Evolutionary conservation across 331 rosid genomes (phyloP), one percentile per base, ranked within the genome.

Genomic region (Malus hybrid): DNA sequence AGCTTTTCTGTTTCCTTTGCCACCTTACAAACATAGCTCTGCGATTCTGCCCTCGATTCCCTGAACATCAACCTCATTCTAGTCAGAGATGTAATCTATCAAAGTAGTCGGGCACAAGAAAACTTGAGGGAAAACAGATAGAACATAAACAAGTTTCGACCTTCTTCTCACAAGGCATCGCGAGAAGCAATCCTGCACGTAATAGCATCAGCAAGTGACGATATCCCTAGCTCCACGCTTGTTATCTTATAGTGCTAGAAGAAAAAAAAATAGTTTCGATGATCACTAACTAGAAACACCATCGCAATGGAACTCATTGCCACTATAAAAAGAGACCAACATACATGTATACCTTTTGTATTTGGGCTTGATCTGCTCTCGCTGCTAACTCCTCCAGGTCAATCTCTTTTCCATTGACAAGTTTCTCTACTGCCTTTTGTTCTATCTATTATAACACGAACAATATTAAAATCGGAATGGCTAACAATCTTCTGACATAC

Each of bases 211-310:
- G 89, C 87, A 69, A 91, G 85, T 18, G 97, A 83, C 27, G 98
- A 91, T 36, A 94, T 56, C 73, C 88, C 96, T 44, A 90, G 87
- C 80, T 94, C 97, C 20, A 31, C 54, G 46, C 81, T 81, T 70
- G 93, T 74, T 79, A 94, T 88, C 88, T 87, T 94, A 84, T 87
- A 94, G 76, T 91, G 93, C 97, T 93, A 95, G 70, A 82, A 71
- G 94, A 76, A 83, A 71, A 77, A 36, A 57, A 80, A 24, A 81
- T 59, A 75, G 29, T 24, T 24, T 63, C 76, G 68, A 63, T 39
- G 54, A 77, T 80, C 76, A 27, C 33, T 69, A 57, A 33, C 39
- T 36, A 18, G 69, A 61, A 39, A 70, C 61, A 77, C 67, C 24
- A 74, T 57, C 57, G 28, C 16, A 28, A 57, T 24, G 48, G 59